Percentiles rank a stretch among this genome's conserved stretches.
Evolutionary conservation across 176 grass and related monocot species (phyloP).

Genomic region (Aechmea fasciata): DNA sequence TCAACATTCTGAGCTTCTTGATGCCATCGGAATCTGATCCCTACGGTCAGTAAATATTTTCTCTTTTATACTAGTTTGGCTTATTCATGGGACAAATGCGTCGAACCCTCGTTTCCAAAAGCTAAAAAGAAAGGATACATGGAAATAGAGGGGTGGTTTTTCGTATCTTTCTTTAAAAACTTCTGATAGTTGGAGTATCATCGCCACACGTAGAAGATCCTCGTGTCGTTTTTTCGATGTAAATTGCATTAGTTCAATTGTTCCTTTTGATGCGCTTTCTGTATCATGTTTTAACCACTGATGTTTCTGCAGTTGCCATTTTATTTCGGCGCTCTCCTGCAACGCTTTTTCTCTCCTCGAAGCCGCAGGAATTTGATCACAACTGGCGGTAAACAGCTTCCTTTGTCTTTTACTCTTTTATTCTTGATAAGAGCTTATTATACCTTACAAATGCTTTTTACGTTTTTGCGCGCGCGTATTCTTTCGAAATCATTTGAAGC

Average conservation of each 20-base stretch:
- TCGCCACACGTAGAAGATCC: too few species aligned
- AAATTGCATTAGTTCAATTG: too few species aligned
- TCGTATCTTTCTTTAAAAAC: too few species aligned
- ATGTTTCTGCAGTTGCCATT: too few species aligned
- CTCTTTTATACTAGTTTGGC: neutral
- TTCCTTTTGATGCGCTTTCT: too few species aligned
- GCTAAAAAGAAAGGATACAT: too few species aligned
- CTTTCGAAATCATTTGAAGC: neutral
- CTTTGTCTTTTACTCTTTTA: neutral
- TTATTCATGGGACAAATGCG: neutral
- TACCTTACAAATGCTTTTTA: neutral
- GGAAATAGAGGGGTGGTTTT: too few species aligned
- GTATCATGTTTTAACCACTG: too few species aligned
- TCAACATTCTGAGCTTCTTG: slow-evolving; percentile 87
- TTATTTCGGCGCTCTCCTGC: neutral
- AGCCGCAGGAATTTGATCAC: neutral
- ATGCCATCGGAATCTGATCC: slow-evolving; percentile 68
- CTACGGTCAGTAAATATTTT: neutral
- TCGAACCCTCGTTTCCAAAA: too few species aligned
- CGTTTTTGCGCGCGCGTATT: neutral
- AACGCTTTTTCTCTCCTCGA: neutral
- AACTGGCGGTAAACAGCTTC: neutral
- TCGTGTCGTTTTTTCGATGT: too few species aligned
- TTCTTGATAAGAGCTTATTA: neutral
- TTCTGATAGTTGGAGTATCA: too few species aligned